phyloP scores from a whole-genome alignment of 2,329 filamentous ascomycete species.

The Trichoderma harzianum region DNA sequence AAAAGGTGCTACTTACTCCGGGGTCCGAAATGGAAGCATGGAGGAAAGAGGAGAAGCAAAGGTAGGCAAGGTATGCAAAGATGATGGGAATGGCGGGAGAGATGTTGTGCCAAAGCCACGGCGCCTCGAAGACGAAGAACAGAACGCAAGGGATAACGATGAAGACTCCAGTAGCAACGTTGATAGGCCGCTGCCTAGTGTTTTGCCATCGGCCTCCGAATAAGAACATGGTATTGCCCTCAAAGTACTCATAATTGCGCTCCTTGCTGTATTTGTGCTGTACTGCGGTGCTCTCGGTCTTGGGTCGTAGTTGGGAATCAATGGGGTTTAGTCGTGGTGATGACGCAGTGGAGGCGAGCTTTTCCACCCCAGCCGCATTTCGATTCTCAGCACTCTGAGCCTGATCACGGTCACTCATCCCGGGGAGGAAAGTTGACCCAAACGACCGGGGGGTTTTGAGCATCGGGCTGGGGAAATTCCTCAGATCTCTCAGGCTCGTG shows the following conservation, averaged over 20 bases:
- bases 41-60: constrained; percentile 89
- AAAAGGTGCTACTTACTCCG: constrained; percentile 62
- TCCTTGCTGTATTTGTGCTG: constrained; percentile 28
- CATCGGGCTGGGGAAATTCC: constrained; percentile 56
- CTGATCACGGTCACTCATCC: constrained; percentile 46
- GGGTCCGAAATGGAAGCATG: constrained; percentile 92
- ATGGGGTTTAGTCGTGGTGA: constrained; percentile 61
- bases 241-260: constrained; percentile 84
- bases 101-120: constrained; percentile 81
- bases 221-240: constrained; percentile 89
- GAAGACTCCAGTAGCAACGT: constrained; percentile 77
- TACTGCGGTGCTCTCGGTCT: constrained; percentile 29
- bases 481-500: constrained; percentile 54
- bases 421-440: constrained; percentile 67
- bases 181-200: constrained; percentile 80
- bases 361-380: constrained; percentile 68
- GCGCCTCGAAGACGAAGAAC: constrained; percentile 82
- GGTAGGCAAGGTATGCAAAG: constrained; percentile 86
- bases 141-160: constrained; percentile 75
- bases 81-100: constrained; percentile 85
- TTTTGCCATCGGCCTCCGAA: constrained; percentile 84
- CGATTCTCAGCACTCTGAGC: constrained; percentile 48
- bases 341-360: constrained; percentile 81
- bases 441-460: constrained; percentile 71
- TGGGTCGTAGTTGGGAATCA: constrained; percentile 34